Evolutionary conservation across 768 basidiomycete genomes (phyloP).

Genomic region (Boletus edulis): DNA sequence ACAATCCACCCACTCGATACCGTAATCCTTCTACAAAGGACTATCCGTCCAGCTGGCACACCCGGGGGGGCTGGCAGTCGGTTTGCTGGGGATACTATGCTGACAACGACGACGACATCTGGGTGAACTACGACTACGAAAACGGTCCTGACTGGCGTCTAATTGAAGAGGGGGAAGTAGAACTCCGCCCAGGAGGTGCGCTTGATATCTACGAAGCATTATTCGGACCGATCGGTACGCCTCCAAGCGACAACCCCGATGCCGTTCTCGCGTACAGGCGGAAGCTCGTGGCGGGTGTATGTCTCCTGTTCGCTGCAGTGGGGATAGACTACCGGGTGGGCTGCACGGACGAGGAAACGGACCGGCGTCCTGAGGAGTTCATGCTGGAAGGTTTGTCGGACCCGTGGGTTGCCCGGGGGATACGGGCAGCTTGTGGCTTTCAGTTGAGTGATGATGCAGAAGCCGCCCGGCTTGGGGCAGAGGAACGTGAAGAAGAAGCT

Average conservation of each 20-base stretch:
- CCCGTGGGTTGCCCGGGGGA: slow-evolving; percentile 11
- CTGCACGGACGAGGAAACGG: slow-evolving; percentile 7
- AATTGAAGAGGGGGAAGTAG: neutral
- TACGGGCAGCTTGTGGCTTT: slow-evolving; percentile 11
- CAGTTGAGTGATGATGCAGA: neutral
- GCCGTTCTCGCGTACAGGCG: neutral
- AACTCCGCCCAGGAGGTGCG: neutral
- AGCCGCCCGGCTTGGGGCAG: no score
- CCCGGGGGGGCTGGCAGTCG: slow-evolving; percentile 5
- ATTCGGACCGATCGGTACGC: slow-evolving; percentile 2
- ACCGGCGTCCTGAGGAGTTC: neutral
- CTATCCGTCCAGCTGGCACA: neutral
- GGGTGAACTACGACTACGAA: no score
- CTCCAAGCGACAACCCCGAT: neutral
- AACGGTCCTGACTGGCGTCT: neutral
- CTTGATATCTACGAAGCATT: slow-evolving; percentile 3
- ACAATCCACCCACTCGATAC: no score
- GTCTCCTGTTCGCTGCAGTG: slow-evolving; percentile 7
- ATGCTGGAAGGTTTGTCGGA: slow-evolving; percentile 10
- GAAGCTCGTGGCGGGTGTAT: slow-evolving; percentile 3
- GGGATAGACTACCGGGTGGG: slow-evolving; percentile 7
- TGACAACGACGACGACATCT: neutral
- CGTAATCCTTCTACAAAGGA: neutral
- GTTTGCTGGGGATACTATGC: slow-evolving; percentile 11
- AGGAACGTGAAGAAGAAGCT: no score